These are phyloP conservation scores for Exophiala spinifera DNA, from an alignment of 2,329 filamentous ascomycete species.

Conservation along the genomic window DNA sequence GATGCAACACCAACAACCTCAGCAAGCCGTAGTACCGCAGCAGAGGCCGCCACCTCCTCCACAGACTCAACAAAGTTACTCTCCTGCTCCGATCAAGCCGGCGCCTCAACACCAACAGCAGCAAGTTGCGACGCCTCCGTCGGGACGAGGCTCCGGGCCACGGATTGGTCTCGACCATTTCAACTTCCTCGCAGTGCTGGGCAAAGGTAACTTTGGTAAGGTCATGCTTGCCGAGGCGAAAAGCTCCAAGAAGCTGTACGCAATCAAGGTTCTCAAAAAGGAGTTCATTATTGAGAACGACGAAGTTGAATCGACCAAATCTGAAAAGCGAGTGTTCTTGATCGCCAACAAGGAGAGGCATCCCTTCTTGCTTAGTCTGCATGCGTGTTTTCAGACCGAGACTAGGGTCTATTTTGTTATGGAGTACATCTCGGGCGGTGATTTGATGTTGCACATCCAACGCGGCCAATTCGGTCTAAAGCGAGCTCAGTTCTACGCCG, in stretches of 20 bases:
- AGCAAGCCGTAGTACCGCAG: slow-evolving; percentile 27
- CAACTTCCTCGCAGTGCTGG: slow-evolving; percentile 96
- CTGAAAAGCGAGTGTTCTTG: slow-evolving; percentile 95
- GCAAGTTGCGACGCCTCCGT: slow-evolving; percentile 27
- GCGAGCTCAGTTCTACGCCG: slow-evolving; percentile 96
- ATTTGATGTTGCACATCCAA: slow-evolving; percentile 98
- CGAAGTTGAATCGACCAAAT: slow-evolving; percentile 95
- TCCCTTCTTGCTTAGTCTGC: slow-evolving; percentile 89
- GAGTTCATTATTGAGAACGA: slow-evolving; percentile 99
- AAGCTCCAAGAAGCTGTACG: slow-evolving; percentile 83
- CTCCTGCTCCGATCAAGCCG: slow-evolving; percentile 44
- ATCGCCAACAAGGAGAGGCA: slow-evolving; percentile 96
- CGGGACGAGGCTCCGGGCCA: slow-evolving; percentile 38
- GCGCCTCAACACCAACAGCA: slow-evolving; percentile 30
- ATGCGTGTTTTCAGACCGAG: slow-evolving; percentile 98
- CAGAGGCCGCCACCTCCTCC: slow-evolving; percentile 32
- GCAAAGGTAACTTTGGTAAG: slow-evolving; percentile 99
- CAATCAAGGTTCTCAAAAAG: slow-evolving; percentile 99
- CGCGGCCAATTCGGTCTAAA: slow-evolving; percentile 93
- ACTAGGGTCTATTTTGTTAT: slow-evolving; percentile 98
- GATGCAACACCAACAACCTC: slow-evolving; percentile 32
- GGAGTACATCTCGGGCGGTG: slow-evolving; percentile 98
- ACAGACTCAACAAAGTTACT: slow-evolving; percentile 33
- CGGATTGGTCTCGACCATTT: slow-evolving; percentile 97
- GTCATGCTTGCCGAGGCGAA: slow-evolving; percentile 99